Conservation (phyloP, 2,329 filamentous ascomycete genomes). For the Neofusicoccum kwambonambiense region DNA sequence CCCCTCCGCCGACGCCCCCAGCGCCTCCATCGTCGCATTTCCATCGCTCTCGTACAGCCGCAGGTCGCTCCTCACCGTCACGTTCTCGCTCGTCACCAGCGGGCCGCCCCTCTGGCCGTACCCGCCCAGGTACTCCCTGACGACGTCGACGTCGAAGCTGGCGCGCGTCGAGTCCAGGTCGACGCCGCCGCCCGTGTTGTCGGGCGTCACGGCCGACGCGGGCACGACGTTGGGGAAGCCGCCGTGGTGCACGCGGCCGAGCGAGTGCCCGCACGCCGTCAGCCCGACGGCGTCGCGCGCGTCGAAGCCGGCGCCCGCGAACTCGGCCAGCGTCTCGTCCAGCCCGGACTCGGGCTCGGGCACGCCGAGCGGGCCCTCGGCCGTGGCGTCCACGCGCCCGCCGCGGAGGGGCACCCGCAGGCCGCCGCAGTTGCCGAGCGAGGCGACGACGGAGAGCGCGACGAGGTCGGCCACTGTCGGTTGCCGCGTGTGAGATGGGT, state of each 20-base stretch:
- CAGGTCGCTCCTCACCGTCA: constrained; percentile 33
- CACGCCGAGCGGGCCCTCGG: constrained; percentile 30
- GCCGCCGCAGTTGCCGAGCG: constrained; percentile 31
- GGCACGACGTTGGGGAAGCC: constrained; percentile 34
- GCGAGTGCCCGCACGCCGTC: constrained; percentile 36
- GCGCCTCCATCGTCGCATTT: constrained; percentile 31
- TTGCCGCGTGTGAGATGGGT: not conserved
- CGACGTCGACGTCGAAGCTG: constrained; percentile 31
- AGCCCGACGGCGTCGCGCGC: constrained; percentile 27
- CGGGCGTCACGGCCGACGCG: constrained; percentile 21
- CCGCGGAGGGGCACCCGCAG: constrained; percentile 31
- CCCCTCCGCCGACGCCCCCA: constrained; percentile 15
- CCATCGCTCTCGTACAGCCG: constrained; percentile 32
- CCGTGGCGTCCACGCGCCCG: constrained; percentile 34
- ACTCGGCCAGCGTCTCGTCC: constrained; percentile 29
- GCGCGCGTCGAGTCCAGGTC: constrained; percentile 28
- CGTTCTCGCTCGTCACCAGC: constrained; percentile 28
- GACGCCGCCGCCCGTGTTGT: constrained; percentile 27
- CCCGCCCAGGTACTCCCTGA: constrained; percentile 32
- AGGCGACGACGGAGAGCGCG: constrained; percentile 31
- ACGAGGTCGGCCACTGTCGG: constrained; percentile 31
- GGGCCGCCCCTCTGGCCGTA: constrained; percentile 30
- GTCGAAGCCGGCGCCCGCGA: constrained; percentile 32
- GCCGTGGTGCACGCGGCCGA: constrained; percentile 35
- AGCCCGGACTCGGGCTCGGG: constrained; percentile 34